phyloP scores from a whole-genome alignment of 1,284 basidiomycete genomes.

The Ceratorhiza oryzae-sativae region DNA sequence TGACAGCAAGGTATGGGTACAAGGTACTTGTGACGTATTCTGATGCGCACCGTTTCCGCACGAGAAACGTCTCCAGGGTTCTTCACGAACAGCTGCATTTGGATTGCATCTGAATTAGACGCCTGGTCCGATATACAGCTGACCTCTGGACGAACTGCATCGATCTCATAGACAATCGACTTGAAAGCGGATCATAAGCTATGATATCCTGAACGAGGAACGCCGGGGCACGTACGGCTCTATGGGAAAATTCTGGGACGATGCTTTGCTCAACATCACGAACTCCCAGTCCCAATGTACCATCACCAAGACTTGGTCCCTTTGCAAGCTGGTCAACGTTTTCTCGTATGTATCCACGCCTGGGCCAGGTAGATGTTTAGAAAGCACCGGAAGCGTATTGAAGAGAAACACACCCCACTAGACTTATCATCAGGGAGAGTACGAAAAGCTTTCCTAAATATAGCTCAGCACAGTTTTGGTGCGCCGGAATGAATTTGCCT shows the following conservation, averaged over 20 bases:
- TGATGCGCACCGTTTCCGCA: neutral
- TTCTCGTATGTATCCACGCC: slow-evolving; percentile 29
- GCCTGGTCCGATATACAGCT: neutral
- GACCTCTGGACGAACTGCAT: neutral
- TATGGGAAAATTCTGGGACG: neutral
- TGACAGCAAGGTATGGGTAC: too few relatives aligned
- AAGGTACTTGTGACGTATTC: too few relatives aligned
- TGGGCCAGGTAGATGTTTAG: neutral
- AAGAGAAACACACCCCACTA: slow-evolving; percentile 11
- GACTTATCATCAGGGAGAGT: slow-evolving; percentile 30
- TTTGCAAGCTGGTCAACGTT: slow-evolving; percentile 3
- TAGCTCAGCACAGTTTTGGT: neutral
- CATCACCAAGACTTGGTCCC: neutral
- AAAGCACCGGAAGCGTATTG: neutral
- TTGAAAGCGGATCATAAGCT: neutral
- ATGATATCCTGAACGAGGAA: neutral
- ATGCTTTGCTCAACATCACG: too few relatives aligned
- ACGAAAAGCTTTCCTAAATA: slow-evolving; percentile 20
- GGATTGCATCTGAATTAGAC: neutral
- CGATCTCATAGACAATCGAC: neutral
- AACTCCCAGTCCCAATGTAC: neutral
- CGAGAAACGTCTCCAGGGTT: neutral
- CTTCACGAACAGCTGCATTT: neutral
- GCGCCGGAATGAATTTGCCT: neutral
- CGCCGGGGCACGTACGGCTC: neutral